Evolutionary conservation across 306 rosid species (phyloP).

Genomic region (Vigna mungo): DNA sequence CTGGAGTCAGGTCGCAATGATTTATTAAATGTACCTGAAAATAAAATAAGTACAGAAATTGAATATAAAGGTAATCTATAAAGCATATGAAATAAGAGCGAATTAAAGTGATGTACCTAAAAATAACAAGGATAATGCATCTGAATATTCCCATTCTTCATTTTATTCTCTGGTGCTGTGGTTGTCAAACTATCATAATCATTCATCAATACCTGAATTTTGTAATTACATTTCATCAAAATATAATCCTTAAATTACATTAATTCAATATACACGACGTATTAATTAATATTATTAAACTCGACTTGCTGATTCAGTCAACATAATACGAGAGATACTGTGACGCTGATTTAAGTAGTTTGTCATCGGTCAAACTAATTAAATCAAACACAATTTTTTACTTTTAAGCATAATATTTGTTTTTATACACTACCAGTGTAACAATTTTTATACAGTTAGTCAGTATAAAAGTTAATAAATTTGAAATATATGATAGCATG

Average conservation of each 20-base stretch:
- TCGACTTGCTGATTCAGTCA: not conserved
- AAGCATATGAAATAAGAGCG: not conserved
- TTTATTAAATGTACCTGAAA: not conserved
- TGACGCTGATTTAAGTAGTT: too few relatives aligned
- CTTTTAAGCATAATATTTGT: too few relatives aligned
- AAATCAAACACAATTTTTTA: too few relatives aligned
- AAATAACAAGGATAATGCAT: not conserved
- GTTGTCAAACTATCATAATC: not conserved
- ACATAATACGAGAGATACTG: too few relatives aligned
- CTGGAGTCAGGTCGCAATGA: not conserved
- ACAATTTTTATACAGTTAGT: too few relatives aligned
- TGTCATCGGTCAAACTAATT: too few relatives aligned
- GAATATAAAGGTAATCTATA: not conserved
- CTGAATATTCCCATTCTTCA: not conserved
- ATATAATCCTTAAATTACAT: not conserved
- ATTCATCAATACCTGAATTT: not conserved
- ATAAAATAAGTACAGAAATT: constrained; percentile 2
- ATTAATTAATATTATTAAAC: not conserved
- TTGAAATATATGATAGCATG: too few relatives aligned
- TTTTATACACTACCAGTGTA: too few relatives aligned
- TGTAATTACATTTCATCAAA: not conserved
- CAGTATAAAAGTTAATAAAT: too few relatives aligned
- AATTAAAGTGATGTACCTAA: not conserved
- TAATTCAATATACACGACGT: not conserved
- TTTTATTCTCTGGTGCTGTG: not conserved